Conservation (phyloP, 169 alveolate species). For the Plasmodium coatneyi region DNA sequence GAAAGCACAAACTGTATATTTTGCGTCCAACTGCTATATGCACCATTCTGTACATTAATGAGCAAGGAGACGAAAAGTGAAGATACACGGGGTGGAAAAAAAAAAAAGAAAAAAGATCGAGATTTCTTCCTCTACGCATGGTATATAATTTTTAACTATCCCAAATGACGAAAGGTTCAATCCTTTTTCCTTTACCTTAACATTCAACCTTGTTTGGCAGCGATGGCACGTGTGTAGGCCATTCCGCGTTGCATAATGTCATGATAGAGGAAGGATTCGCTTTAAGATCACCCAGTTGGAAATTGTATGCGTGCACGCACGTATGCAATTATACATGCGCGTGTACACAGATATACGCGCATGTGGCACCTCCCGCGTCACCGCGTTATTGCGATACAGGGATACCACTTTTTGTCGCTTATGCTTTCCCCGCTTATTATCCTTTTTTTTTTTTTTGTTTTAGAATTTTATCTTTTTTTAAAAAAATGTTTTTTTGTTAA, state of each 20-base stretch:
- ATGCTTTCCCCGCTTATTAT: background rate
- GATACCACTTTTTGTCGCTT: background rate
- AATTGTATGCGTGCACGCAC: background rate
- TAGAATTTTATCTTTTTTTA: background rate
- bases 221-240: background rate
- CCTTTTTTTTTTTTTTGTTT: background rate
- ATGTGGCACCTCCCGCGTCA: background rate
- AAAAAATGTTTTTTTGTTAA: background rate
- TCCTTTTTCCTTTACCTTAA: background rate
- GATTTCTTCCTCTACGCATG: background rate
- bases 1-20: background rate
- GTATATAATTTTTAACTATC: background rate
- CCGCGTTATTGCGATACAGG: background rate
- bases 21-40: background rate
- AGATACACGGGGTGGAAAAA: background rate
- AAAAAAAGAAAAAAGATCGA: background rate
- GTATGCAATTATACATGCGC: background rate
- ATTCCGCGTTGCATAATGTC: background rate
- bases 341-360: background rate
- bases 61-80: background rate
- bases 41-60: background rate
- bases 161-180: background rate
- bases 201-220: background rate
- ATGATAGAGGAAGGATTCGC: background rate
- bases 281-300: background rate